Base-by-base conservation (phyloP, 768 basidiomycete species). In the Porphyrellus cyaneotinctus region DNA sequence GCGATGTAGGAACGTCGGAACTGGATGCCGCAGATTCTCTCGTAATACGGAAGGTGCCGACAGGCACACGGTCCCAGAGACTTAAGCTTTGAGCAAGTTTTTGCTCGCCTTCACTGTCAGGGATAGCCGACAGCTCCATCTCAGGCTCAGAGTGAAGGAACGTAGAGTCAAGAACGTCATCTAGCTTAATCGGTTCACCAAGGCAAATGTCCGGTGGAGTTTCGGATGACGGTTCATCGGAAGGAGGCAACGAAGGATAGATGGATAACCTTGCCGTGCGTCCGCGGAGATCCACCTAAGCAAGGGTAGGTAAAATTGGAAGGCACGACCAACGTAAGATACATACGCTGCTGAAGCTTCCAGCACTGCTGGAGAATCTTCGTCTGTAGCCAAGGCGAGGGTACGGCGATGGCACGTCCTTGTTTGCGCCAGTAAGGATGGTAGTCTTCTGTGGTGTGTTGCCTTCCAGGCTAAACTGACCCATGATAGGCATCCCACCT, bases 131-230 rank as follows among this genome's bases (percentile, higher is more conserved):
- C 52, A 59, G 52, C 44, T 61, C 66, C 15, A 53, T 51, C 45
- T 77, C 75, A 17, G 72, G 76, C 45, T 84, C 84, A 0, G 78
- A 75, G 58, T 83, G 83, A 18, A 90, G 72, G 68, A 87, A 81
- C 0, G 88, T 84, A 1, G 83, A 76, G 51, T 91, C 87, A 32
- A 91, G 74, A 17, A 91, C 88, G 59, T 91, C 89, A 59, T 88
- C 81, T 20, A 91, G 76, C 54, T 71, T 72, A 32, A 81, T 76
- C 12, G 81, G 74, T 53, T 83, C 79, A 14, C 80, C 70, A 23
- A 78, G 72, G 24, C 67, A 64, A 23, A 70, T 65, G 14, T 75
- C 72, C 4, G 74, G 67, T 17, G 69, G 68, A 33, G 65, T 65
- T 44, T 64, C 67, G 43, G 69, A 62, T 35, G 63, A 58, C 23